These are phyloP conservation scores for Tremella yokohamensis DNA, from an alignment of 768 basidiomycete species.

Conservation along the genomic window DNA sequence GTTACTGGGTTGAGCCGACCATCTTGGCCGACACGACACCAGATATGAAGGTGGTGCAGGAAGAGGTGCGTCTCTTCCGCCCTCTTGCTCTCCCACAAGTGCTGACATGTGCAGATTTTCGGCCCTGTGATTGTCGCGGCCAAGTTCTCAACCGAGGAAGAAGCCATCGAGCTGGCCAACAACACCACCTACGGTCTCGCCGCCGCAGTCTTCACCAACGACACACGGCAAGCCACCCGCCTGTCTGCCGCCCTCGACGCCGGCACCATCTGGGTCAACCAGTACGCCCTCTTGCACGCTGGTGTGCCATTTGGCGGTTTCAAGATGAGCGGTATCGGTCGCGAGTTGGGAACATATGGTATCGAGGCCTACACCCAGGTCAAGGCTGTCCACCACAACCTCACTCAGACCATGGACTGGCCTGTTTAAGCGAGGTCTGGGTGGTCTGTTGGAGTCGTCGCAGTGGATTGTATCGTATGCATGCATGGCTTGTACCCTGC, in stretches of 20 bases:
- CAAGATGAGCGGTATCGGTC: conserved; percentile 75
- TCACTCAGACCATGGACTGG: conserved; percentile 29
- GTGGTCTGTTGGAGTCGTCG: no score
- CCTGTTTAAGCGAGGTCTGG: no score
- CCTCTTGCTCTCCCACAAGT: neutral
- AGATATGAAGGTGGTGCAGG: conserved; percentile 73
- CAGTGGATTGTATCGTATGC: no score
- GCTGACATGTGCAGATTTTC: conserved; percentile 68
- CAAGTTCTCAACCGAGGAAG: conserved; percentile 81
- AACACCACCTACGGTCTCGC: conserved; percentile 82
- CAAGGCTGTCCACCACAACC: conserved; percentile 67
- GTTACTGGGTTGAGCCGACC: conserved; percentile 85
- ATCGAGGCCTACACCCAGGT: conserved; percentile 61
- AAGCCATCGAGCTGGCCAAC: conserved; percentile 79
- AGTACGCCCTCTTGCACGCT: conserved; percentile 60
- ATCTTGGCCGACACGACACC: conserved; percentile 65
- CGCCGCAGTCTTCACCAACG: conserved; percentile 77
- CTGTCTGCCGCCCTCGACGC: conserved; percentile 72
- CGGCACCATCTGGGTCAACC: conserved; percentile 84
- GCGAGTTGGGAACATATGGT: conserved; percentile 74
- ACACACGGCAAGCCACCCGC: conserved; percentile 68
- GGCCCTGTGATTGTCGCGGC: conserved; percentile 83
- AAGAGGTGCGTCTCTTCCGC: conserved; percentile 60
- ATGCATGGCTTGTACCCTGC: no score
- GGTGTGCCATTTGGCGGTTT: conserved; percentile 86